Conservation (phyloP, 2,329 filamentous ascomycete species). For the Microsporum audouinii region DNA sequence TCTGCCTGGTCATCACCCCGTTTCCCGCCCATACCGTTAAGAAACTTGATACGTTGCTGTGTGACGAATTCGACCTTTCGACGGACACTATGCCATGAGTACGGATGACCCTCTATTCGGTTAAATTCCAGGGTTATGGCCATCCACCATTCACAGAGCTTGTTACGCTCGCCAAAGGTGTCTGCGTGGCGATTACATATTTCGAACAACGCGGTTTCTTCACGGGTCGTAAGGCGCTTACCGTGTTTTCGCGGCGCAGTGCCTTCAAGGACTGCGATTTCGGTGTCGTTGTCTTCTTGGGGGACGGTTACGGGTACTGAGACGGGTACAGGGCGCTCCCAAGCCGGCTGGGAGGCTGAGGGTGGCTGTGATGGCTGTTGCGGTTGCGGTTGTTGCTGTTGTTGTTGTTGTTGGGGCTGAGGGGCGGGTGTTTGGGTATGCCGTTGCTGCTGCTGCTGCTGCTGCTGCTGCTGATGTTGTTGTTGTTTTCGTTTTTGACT, state of each 20-base stretch:
- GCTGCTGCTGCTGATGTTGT: constrained; percentile 11
- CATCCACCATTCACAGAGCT: constrained; percentile 35
- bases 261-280: constrained; percentile 10
- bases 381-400: neutral
- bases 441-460: neutral
- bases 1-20: constrained; percentile 25
- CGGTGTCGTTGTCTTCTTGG: constrained; percentile 9
- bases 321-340: neutral
- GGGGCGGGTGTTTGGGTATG: neutral
- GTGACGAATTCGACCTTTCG: constrained; percentile 33
- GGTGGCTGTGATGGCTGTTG: neutral
- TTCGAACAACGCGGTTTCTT: constrained; percentile 31
- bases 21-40: constrained; percentile 26
- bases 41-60: constrained; percentile 31
- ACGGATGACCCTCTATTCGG: constrained; percentile 27
- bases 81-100: constrained; percentile 35
- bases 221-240: constrained; percentile 30
- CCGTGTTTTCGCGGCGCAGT: constrained; percentile 23
- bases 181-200: constrained; percentile 30
- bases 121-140: constrained; percentile 30
- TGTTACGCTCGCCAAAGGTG: constrained; percentile 31
- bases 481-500: constrained; percentile 10
- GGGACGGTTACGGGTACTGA: neutral
- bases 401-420: neutral
- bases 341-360: neutral